These are phyloP conservation scores for Nicotiana attenuata DNA, from an alignment of 257 asterid genomes.

Conservation along the genomic window DNA sequence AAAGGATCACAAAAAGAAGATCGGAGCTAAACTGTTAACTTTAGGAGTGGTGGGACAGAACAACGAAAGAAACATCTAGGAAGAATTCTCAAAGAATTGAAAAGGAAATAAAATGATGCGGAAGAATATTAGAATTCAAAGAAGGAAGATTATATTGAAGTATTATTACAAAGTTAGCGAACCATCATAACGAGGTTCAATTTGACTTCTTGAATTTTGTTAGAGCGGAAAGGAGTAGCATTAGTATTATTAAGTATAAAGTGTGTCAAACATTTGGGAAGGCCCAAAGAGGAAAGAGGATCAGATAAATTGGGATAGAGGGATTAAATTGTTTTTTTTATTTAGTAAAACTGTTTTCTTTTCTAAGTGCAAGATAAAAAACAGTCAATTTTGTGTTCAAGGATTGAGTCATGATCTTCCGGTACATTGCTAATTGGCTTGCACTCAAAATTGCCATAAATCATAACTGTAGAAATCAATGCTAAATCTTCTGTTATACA, in stretches of 20 bases:
- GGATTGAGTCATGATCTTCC: not conserved
- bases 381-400: too few relatives aligned
- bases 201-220: not conserved
- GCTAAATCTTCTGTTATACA: not conserved
- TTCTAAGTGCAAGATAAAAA: not conserved
- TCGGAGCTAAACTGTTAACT: not conserved
- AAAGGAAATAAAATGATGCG: not conserved
- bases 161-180: not conserved
- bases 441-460: not conserved
- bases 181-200: not conserved
- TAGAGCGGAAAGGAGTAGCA: not conserved
- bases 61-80: not conserved
- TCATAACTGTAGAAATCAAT: not conserved
- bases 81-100: not conserved
- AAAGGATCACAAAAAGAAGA: not conserved
- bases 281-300: not conserved
- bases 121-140: not conserved
- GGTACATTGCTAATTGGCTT: not conserved
- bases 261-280: slow-evolving; percentile 4
- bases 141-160: not conserved
- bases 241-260: not conserved
- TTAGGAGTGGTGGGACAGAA: not conserved
- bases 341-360: not conserved
- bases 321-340: not conserved
- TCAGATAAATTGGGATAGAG: not conserved